These are phyloP conservation scores for Fusarium sp. DNA, from an alignment of 2,329 filamentous ascomycete species.

Conservation along the genomic window DNA sequence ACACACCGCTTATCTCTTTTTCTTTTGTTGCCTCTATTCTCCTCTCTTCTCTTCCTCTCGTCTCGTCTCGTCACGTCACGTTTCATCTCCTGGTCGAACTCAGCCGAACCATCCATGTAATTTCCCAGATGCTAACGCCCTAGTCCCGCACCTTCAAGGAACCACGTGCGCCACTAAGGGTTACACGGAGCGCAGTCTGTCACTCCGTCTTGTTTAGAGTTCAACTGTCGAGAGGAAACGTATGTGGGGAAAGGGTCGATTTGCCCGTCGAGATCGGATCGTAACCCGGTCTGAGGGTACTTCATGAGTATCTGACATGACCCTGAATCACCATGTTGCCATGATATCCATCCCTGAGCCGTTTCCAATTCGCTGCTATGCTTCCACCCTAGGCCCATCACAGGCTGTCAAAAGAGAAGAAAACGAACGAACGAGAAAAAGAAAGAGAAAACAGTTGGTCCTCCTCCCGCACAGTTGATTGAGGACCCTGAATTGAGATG, in stretches of 20 bases:
- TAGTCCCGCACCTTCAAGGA: constrained; percentile 48
- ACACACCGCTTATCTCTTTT: constrained; percentile 35
- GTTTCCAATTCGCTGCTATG: constrained; percentile 35
- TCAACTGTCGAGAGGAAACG: constrained; percentile 25
- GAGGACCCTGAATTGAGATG: constrained; percentile 23
- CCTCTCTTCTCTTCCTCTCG: constrained; percentile 16
- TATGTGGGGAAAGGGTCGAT: constrained; percentile 41
- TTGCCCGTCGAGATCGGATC: constrained; percentile 42
- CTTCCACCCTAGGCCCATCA: constrained; percentile 27
- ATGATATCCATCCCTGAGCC: constrained; percentile 16
- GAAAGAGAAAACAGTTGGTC: constrained; percentile 1
- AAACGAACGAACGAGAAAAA: not conserved
- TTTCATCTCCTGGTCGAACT: constrained; percentile 21
- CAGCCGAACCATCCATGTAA: constrained; percentile 33
- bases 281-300: constrained; percentile 32
- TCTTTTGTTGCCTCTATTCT: constrained; percentile 28
- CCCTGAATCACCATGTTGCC: constrained; percentile 26
- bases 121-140: constrained; percentile 32
- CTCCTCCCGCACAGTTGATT: constrained; percentile 11
- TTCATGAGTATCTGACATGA: constrained; percentile 18
- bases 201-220: constrained; percentile 14
- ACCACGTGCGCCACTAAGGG: constrained; percentile 47
- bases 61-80: constrained; percentile 15
- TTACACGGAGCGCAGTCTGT: constrained; percentile 23
- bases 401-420: constrained; percentile 21